Evolutionary conservation across 805 yeast species (phyloP), one percentile per base, ranked within the genome.

Genomic region (Monosporozyma unispora): DNA sequence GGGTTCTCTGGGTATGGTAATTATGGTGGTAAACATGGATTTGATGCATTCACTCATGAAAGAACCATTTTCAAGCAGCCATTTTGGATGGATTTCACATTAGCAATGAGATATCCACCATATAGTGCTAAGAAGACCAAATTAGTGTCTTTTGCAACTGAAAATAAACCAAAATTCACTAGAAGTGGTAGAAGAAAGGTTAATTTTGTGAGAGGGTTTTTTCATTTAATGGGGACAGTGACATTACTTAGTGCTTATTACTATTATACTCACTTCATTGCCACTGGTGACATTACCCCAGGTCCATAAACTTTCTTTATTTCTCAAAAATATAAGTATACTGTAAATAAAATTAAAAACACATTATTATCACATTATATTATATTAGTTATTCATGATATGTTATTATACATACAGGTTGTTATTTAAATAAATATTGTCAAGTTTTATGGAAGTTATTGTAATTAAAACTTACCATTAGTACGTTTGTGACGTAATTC

Each of bases 1-100:
- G 96, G 97, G 12, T 63, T 63, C 14, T 87, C 96, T 0, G 98
- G 98, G 1, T 70, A 72, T 50, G 97, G 97, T 10, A 69, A 75
- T 31, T 89, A 88, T 67, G 96, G 89, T 62, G 96, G 96, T 3
- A 68, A 67, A 53, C 73, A 69, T 62, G 83, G 89, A 8, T 75
- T 81, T 53, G 78, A 80, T 43, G 72, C 84, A n/a, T 90, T 90
- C 61, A 77, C 88, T 1, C 95, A 87, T 64, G 78, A 78, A 61
- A 76, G 95, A 58, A 77, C 89, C 0, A 71, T 81, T 2, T 62
- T 86, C 55, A 76, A 72, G 45, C 87, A 84, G 62, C 81, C 84
- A 14, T 74, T 73, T 51, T 80, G 82, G 82, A 72, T 72, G 45
- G 96, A 88, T 59, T 56, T 69, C 16, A 54, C 81, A 25, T 60